Evolutionary conservation across 139 green algal species (phyloP), one percentile per base, ranked within the genome.

Genomic region (Deuterostichococcus epilithicus): DNA sequence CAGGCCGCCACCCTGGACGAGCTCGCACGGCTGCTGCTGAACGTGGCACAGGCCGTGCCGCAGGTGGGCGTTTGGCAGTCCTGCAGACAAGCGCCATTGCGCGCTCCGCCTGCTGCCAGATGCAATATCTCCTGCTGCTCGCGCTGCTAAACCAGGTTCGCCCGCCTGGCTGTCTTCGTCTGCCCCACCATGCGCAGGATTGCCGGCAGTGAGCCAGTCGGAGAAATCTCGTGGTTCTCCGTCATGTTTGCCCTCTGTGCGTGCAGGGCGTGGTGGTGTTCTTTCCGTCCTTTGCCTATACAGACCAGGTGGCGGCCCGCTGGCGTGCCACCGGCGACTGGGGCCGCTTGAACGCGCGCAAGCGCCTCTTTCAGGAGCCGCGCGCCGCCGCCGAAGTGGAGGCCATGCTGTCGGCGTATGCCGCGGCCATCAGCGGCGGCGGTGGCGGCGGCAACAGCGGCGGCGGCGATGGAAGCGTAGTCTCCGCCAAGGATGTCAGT

Each of bases 271-370:
- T 97, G 35, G 90, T 98, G 25, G 89, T 89, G 6, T 99, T 99
- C 82, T 92, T 95, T 37, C 92, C 95, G 1, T 97, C 91, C 37
- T 98, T 97, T 81, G 78, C 74, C 0, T 95, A 97, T 74, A 63
- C 83, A 5, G 86, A 91, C 22, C 73, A 86, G 63, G 76, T 92
- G 52, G 35, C 70, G 20, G 35, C 35, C 35, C 79, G 77, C 25
- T 97, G 93, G 94, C 47, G 75, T 25, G 45, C 34, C 25, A 89
- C 69, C 8, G 91, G 89, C 5, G 33, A 90, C 23, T 77, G 91
- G 68, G 28, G 26, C 0, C 23, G 75, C 20, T 77, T 98, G 47
- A 37, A 45, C 3, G 66, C 74, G 15, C 85, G 85, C n/a, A 97
- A 89, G 83, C 67, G 45, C 3, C 75, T 95, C 5, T 94, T 93